Conservation (phyloP, 2,329 filamentous ascomycete genomes). For the Cercospora beticola region DNA sequence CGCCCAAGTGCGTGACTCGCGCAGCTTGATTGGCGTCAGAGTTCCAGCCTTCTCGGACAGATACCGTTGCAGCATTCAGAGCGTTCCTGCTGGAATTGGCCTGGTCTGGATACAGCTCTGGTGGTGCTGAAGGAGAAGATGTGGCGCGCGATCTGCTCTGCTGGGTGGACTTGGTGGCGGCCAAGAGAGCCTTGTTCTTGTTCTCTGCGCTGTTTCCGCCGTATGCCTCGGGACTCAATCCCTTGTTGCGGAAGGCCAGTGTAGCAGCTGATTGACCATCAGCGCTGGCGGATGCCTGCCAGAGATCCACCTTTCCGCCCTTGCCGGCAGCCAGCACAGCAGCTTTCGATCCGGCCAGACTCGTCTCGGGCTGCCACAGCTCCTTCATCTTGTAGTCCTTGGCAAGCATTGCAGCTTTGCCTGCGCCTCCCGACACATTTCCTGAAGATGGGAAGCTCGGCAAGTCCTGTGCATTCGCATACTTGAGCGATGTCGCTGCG, state of each 20-base stretch:
- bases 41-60: constrained; percentile 55
- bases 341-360: constrained; percentile 69
- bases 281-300: constrained; percentile 51
- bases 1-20: constrained; percentile 63
- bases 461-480: constrained; percentile 70
- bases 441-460: constrained; percentile 74
- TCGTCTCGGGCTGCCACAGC: constrained; percentile 63
- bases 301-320: constrained; percentile 53
- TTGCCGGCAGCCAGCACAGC: constrained; percentile 65
- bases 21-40: constrained; percentile 60
- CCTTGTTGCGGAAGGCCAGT: constrained; percentile 61
- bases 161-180: constrained; percentile 75
- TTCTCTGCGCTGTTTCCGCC: constrained; percentile 52
- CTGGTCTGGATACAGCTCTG: constrained; percentile 55
- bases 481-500: constrained; percentile 63
- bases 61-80: constrained; percentile 69
- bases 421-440: constrained; percentile 65
- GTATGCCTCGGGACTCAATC: constrained; percentile 47
- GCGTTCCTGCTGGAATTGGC: constrained; percentile 65
- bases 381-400: constrained; percentile 63
- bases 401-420: constrained; percentile 58
- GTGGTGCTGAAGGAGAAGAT: constrained; percentile 54
- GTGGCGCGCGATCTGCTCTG: constrained; percentile 61
- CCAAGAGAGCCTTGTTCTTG: constrained; percentile 66
- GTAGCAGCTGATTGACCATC: constrained; percentile 68